These are phyloP conservation scores for Cucurbita pepo DNA, from an alignment of 306 rosid species.

Conservation along the genomic window DNA sequence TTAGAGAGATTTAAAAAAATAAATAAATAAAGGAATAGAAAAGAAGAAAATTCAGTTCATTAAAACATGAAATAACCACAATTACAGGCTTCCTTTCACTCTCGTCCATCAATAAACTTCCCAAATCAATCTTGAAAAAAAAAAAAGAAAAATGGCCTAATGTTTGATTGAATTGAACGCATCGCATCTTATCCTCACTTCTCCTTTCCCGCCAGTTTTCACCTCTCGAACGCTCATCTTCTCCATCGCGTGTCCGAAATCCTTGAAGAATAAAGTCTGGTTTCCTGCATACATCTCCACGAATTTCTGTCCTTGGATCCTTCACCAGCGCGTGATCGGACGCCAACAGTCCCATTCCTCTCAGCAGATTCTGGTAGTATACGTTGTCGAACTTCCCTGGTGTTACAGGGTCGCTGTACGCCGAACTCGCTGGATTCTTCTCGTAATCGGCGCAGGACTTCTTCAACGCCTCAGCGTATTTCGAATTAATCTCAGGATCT, in stretches of 20 bases:
- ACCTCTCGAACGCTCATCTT: slow-evolving; percentile 22
- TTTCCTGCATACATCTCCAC: slow-evolving; percentile 9
- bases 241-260: slow-evolving; percentile 30
- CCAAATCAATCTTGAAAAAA: background rate
- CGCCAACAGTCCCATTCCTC: too few species aligned
- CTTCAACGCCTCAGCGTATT: too few species aligned
- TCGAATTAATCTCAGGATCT: too few species aligned
- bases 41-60: background rate
- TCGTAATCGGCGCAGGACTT: too few species aligned
- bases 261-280: slow-evolving; percentile 24
- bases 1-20: too few species aligned
- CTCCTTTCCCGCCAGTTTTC: slow-evolving; percentile 30
- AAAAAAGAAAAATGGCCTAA: background rate
- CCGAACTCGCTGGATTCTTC: too few species aligned
- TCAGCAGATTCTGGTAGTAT: too few species aligned
- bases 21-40: too few species aligned
- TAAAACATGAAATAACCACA: background rate
- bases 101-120: background rate
- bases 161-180: slow-evolving; percentile 11
- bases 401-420: too few species aligned
- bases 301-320: too few species aligned
- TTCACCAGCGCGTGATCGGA: too few species aligned
- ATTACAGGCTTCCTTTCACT: background rate
- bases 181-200: slow-evolving; percentile 37
- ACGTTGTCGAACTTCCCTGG: too few species aligned